phyloP scores from a whole-genome alignment of 1,139 yeast species.

The Lodderomyces pseudojiufengensis region DNA sequence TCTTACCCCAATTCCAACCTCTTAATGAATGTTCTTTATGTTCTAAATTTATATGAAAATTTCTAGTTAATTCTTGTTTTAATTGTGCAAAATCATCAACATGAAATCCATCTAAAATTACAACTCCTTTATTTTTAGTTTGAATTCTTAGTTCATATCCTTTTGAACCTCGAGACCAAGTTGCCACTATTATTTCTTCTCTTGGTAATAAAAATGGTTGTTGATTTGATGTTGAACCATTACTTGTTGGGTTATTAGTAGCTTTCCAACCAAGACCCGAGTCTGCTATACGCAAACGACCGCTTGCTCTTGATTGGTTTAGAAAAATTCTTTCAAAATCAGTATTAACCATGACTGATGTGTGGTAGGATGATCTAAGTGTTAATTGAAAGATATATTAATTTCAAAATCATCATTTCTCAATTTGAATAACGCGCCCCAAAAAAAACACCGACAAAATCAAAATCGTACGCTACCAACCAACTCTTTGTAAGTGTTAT shows the following conservation, averaged over 20 bases:
- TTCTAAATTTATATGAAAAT: slow-evolving; percentile 71
- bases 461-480: too few species aligned
- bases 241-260: slow-evolving; percentile 16
- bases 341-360: slow-evolving; percentile 38
- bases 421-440: slow-evolving; percentile 1
- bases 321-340: slow-evolving; percentile 85
- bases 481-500: too few species aligned
- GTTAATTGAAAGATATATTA: too few species aligned
- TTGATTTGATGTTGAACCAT: slow-evolving; percentile 34
- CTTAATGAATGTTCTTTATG: slow-evolving; percentile 86
- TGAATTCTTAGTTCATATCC: slow-evolving; percentile 88
- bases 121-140: slow-evolving; percentile 84
- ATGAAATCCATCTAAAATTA: slow-evolving; percentile 89
- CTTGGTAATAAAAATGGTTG: slow-evolving; percentile 79
- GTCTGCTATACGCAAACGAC: slow-evolving; percentile 91
- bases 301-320: slow-evolving; percentile 79
- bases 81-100: slow-evolving; percentile 73
- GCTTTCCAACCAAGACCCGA: slow-evolving; percentile 98
- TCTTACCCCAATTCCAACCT: slow-evolving; percentile 99
- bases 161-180: slow-evolving; percentile 92
- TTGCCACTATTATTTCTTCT: slow-evolving; percentile 73
- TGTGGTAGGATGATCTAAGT: not conserved
- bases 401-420: not conserved
- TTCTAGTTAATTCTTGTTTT: slow-evolving; percentile 78
- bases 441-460: too few species aligned